phyloP scores from a whole-genome alignment of 768 basidiomycete species.

The Rhizopogon vesiculosus region DNA sequence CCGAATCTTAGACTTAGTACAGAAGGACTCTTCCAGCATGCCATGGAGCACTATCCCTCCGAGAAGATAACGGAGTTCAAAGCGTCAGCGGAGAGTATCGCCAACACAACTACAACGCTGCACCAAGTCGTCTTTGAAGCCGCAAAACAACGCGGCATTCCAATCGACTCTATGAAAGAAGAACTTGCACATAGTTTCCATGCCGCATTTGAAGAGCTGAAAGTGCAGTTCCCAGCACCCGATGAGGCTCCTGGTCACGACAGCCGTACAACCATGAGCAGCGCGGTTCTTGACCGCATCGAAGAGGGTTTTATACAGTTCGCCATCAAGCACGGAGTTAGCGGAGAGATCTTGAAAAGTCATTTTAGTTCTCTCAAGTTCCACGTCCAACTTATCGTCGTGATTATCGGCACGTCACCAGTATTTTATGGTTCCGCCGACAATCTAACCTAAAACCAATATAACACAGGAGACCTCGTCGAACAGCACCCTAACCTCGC shows the following conservation, averaged over 20 bases:
- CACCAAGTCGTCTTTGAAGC: neutral
- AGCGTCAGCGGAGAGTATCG: neutral
- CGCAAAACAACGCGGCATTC: neutral
- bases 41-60: neutral
- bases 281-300: conserved; percentile 16
- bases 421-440: neutral
- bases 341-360: conserved; percentile 15
- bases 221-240: no score
- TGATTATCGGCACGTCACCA: conserved; percentile 15
- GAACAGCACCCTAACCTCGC: no score
- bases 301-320: conserved; percentile 22
- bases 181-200: conserved; percentile 11
- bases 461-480: no score
- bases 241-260: conserved; percentile 26
- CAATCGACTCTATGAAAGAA: conserved; percentile 12
- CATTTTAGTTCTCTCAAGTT: conserved; percentile 22
- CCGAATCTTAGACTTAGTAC: neutral
- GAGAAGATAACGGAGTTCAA: neutral
- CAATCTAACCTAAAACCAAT: no score
- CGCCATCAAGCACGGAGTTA: conserved; percentile 14
- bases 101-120: neutral
- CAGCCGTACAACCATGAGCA: conserved; percentile 16
- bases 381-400: conserved; percentile 16
- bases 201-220: conserved; percentile 20
- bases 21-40: neutral